Percentiles rank a stretch among this genome's conserved stretches.
Conservation (phyloP, 129 eudicot species). For the Chrysanthemum seticuspe region DNA sequence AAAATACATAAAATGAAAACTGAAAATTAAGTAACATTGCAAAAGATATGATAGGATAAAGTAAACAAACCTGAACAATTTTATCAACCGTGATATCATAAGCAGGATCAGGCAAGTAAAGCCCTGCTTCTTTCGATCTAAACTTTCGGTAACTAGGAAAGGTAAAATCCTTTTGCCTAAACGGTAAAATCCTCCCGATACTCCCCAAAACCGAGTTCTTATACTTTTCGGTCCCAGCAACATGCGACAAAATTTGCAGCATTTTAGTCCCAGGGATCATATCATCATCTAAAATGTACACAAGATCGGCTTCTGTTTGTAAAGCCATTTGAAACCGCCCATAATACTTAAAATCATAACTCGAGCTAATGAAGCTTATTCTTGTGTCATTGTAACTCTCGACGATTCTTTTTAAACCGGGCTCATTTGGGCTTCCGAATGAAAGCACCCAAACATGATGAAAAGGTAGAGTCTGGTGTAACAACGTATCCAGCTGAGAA, state of each 20-base stretch:
- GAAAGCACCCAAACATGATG: constrained; percentile 97
- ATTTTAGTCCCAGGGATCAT: constrained; percentile 94
- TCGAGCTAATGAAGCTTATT: constrained; percentile 82
- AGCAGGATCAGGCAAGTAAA: constrained; percentile 97
- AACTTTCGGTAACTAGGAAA: constrained; percentile 96
- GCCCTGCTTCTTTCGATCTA: constrained; percentile 90
- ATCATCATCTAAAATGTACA: constrained; percentile 85
- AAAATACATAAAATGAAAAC: not conserved
- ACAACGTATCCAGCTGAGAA: constrained; percentile 76
- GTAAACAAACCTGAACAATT: constrained; percentile 80
- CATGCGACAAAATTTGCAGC: constrained; percentile 83
- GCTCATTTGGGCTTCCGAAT: constrained; percentile 86
- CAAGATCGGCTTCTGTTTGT: constrained; percentile 87
- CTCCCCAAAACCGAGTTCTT: constrained; percentile 91
- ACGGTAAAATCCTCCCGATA: constrained; percentile 92
- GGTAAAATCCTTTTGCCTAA: constrained; percentile 82
- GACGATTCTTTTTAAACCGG: constrained; percentile 59
- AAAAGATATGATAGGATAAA: constrained; percentile 18
- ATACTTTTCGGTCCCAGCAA: constrained; percentile 90
- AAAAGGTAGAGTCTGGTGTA: constrained; percentile 86
- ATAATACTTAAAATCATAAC: constrained; percentile 87
- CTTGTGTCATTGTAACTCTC: constrained; percentile 74
- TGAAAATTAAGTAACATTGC: not conserved
- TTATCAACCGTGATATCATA: constrained; percentile 79
- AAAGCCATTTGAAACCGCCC: constrained; percentile 96